phyloP scores from a whole-genome alignment of 768 basidiomycete genomes.

The Mycena epipterygia region DNA sequence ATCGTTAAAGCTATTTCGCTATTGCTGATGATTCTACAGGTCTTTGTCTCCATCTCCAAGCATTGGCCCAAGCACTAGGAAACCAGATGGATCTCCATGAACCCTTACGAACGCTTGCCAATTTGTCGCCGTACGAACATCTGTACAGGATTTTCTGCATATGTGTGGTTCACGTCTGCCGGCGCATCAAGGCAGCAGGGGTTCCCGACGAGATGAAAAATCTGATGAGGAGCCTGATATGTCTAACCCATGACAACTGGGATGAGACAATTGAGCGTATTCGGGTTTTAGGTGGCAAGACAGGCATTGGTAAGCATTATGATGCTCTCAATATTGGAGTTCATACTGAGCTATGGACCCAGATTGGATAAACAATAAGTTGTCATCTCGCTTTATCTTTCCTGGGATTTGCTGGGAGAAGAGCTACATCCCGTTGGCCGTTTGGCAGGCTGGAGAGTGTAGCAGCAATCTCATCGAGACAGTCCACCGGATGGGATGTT shows the following conservation, averaged over 20 bases:
- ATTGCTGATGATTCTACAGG: neutral
- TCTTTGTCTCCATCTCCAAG: neutral
- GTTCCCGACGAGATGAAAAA: conserved; percentile 9
- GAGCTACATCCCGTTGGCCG: conserved; percentile 36
- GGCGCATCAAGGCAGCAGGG: neutral
- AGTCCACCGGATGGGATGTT: conserved; percentile 35
- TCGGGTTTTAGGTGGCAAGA: conserved; percentile 10
- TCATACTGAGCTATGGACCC: neutral
- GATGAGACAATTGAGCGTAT: conserved; percentile 6
- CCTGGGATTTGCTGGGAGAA: conserved; percentile 36
- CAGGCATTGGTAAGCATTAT: conserved; percentile 3
- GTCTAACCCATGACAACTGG: conserved; percentile 18
- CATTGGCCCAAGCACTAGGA: neutral
- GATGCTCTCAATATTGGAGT: neutral
- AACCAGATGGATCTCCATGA: conserved; percentile 13
- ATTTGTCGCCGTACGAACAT: conserved; percentile 18
- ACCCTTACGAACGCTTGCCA: neutral
- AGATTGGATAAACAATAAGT: conserved; percentile 40
- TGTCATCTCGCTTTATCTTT: conserved; percentile 25
- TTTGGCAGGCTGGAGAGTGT: conserved; percentile 35
- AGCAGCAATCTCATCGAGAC: conserved; percentile 29
- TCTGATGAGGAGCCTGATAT: conserved; percentile 17
- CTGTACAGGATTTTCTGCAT: conserved; percentile 17
- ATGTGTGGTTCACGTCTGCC: conserved; percentile 8
- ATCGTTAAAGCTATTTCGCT: neutral